phyloP scores from a whole-genome alignment of 768 basidiomycete species.

The Tylopilus sp. region DNA sequence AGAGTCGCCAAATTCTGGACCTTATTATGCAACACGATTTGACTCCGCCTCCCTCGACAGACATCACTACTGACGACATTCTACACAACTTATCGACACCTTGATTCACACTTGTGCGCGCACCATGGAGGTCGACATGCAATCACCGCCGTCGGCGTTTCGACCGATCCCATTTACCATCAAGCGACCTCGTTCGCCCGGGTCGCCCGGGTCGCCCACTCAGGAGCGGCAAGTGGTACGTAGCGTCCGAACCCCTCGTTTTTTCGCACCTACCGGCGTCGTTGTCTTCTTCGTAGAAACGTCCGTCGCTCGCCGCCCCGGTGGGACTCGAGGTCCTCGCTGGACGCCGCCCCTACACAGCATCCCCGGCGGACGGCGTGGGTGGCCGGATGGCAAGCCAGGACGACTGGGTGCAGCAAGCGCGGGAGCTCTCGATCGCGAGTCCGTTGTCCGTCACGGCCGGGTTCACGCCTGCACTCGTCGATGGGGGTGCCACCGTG shows the following conservation, averaged over 20 bases:
- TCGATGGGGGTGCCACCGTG: background rate
- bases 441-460: slow-evolving; percentile 21
- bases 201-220: slow-evolving; percentile 48
- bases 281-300: slow-evolving; percentile 52
- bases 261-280: background rate
- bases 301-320: slow-evolving; percentile 42
- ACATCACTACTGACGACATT: background rate
- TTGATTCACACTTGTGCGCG: slow-evolving; percentile 11
- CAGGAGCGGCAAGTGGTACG: slow-evolving; percentile 56
- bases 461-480: slow-evolving; percentile 12
- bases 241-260: background rate
- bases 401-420: slow-evolving; percentile 76
- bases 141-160: slow-evolving; percentile 39
- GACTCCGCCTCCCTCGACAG: background rate
- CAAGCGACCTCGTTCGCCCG: slow-evolving; percentile 64
- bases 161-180: slow-evolving; percentile 32
- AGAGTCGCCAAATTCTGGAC: background rate
- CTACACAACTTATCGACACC: background rate
- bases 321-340: slow-evolving; percentile 23
- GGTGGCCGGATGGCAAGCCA: slow-evolving; percentile 38
- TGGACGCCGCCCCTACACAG: slow-evolving; percentile 31
- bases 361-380: slow-evolving; percentile 15
- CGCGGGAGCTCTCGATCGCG: slow-evolving; percentile 59
- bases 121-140: slow-evolving; percentile 56
- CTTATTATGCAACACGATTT: background rate